A percentile compares a stretch with the other conserved stretches of the same genome.
phyloP scores from a whole-genome alignment of 2,329 filamentous ascomycete species.

The Verticillium albo-atrum region DNA sequence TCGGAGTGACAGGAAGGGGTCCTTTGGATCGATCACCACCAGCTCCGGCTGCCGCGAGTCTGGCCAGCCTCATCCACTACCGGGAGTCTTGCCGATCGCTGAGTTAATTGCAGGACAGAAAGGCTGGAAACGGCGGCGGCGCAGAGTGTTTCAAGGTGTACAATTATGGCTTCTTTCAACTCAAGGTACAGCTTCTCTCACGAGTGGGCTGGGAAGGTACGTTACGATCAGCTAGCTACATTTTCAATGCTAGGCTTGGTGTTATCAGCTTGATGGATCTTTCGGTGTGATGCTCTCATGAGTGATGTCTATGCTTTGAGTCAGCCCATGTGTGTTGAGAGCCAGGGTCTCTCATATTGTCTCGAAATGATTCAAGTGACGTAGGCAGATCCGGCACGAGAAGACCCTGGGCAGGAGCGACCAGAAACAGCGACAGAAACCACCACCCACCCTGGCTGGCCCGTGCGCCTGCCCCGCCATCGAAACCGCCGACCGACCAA shows the following conservation, averaged over 20 bases:
- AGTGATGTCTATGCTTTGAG: background rate
- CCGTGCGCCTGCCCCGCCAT: background rate
- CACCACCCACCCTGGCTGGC: background rate
- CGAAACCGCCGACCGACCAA: background rate
- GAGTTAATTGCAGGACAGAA: background rate
- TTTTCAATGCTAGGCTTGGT: background rate
- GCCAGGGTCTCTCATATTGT: background rate
- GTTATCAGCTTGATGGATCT: background rate
- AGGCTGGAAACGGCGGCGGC: background rate
- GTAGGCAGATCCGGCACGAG: background rate
- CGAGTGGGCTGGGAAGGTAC: background rate
- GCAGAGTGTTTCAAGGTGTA: background rate
- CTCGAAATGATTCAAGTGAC: background rate
- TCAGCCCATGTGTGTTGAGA: background rate
- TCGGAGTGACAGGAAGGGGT: background rate
- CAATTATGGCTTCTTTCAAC: background rate
- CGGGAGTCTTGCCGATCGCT: conserved; percentile 34
- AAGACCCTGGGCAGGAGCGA: background rate
- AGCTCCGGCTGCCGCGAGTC: conserved; percentile 44
- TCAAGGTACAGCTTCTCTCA: background rate
- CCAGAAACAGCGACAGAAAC: background rate
- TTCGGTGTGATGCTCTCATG: background rate
- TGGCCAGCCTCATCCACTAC: conserved; percentile 36
- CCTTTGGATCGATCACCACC: background rate
- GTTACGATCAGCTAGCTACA: background rate